Conservation (phyloP, 257 asterid genomes). For the Primulina huaijiensis region DNA sequence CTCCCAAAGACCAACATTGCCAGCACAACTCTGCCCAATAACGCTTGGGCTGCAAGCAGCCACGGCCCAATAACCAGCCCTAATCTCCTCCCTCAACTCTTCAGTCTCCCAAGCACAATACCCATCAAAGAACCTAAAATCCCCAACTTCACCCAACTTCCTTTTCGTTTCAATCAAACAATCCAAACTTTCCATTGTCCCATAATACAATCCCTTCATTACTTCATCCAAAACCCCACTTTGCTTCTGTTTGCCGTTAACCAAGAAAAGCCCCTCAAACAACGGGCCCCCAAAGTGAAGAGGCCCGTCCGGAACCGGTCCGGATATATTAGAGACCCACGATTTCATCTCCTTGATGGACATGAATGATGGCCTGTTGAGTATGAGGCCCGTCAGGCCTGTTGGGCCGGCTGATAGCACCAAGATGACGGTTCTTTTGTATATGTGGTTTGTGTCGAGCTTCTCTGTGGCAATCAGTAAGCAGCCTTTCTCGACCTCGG, state of each 20-base stretch:
- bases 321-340: constrained; percentile 40
- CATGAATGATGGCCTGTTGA: constrained; percentile 92
- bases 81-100: constrained; percentile 64
- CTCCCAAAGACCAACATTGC: constrained; percentile 73
- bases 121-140: constrained; percentile 78
- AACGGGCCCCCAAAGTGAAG: constrained; percentile 88
- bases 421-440: constrained; percentile 70
- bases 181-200: constrained; percentile 66
- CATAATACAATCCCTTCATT: constrained; percentile 77
- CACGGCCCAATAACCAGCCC: constrained; percentile 82
- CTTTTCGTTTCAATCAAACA: constrained; percentile 47
- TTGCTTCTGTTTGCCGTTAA: constrained; percentile 37
- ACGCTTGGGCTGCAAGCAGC: constrained; percentile 77
- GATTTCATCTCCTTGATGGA: constrained; percentile 80
- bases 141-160: constrained; percentile 38
- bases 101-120: constrained; percentile 79
- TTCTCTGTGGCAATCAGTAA: constrained; percentile 71
- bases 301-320: constrained; percentile 54
- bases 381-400: constrained; percentile 73
- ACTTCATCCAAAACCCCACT: constrained; percentile 77
- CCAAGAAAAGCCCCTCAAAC: constrained; percentile 67
- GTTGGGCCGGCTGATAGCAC: constrained; percentile 57
- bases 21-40: constrained; percentile 44
- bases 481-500: constrained; percentile 81
- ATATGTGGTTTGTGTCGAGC: constrained; percentile 85